Conservation (phyloP, 2,329 filamentous ascomycete species). For the Cordyceps cateniannulata region DNA sequence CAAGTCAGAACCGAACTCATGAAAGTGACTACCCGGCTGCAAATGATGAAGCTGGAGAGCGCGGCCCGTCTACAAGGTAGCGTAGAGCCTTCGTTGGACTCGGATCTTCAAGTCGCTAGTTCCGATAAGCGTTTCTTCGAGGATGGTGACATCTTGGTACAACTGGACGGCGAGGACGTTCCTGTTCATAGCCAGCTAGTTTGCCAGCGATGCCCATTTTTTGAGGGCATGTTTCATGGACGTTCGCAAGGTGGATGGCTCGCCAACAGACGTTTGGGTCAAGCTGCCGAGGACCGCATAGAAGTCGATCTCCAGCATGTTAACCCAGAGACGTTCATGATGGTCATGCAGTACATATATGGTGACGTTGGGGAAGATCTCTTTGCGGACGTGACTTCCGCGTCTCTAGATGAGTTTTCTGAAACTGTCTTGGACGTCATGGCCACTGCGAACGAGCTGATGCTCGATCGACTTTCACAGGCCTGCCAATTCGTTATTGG, state of each 20-base stretch:
- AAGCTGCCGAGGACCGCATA: slow-evolving; percentile 38
- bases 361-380: slow-evolving; percentile 73
- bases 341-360: slow-evolving; percentile 78
- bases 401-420: slow-evolving; percentile 74
- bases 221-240: slow-evolving; percentile 83
- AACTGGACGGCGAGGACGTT: slow-evolving; percentile 68
- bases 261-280: slow-evolving; percentile 52
- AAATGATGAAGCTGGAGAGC: slow-evolving; percentile 65
- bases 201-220: slow-evolving; percentile 85
- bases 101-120: slow-evolving; percentile 66
- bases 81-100: slow-evolving; percentile 56
- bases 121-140: slow-evolving; percentile 65
- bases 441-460: slow-evolving; percentile 84
- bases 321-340: slow-evolving; percentile 62
- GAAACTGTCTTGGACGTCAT: slow-evolving; percentile 90
- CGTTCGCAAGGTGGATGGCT: slow-evolving; percentile 82
- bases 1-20: slow-evolving; percentile 81
- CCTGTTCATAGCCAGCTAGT: slow-evolving; percentile 71
- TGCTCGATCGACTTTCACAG: slow-evolving; percentile 86
- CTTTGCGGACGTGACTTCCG: slow-evolving; percentile 68
- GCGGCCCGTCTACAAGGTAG: slow-evolving; percentile 69
- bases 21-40: slow-evolving; percentile 68
- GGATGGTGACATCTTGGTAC: slow-evolving; percentile 71
- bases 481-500: slow-evolving; percentile 83
- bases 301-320: slow-evolving; percentile 80